Evolutionary conservation across 495 filamentous ascomycete genomes (phyloP), one percentile per base, ranked within the genome.

Genomic region (Penicillium cinerascens): DNA sequence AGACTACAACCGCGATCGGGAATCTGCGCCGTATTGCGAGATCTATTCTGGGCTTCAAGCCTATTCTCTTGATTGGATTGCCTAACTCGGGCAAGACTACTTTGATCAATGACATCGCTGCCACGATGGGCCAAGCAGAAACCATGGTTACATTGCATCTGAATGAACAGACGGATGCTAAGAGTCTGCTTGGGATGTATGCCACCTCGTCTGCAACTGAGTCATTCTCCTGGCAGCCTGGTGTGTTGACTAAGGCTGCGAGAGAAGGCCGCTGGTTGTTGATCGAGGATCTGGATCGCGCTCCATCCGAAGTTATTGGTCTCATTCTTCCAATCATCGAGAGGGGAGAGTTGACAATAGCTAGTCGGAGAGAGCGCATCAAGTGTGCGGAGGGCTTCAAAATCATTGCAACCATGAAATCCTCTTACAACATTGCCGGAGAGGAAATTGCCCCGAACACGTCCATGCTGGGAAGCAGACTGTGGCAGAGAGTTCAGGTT

Each of bases 131-230:
- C 21, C 87, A 87, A 54, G 78, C 85, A 6, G 74, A 80, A 21
- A 81, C 82, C 37, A 86, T 97, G 82, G 83, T 97, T 29, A 96
- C 91, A 8, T 78, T 99, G 29, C 91, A 97, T 64, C 77, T 99
- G 25, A 97, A 97, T 60, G 95, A 97, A 67, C 95, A 99, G 69
- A 96, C 88, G 0, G 95, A 99, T 72, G 91, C 91, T 0, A 99
- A 97, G 61, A 85, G 93, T 67, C 81, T 99, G 36, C 80, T 97
- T 56, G 95, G 95, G 13, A 82, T 96, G 74, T 97, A 99, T 67
- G 85, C 91, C 7, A 91, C 89, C n/a, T 86, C 86, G 15, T 72
- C 79, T 22, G 87, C 85, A 40, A 89, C 89, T 6, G 95, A 92
- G 0, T 88, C 89, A 3, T 97, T 97, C 60, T 80, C 77, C 23